Base-by-base conservation (phyloP, 208 protist genomes). In the Trypanosoma caninum region DNA sequence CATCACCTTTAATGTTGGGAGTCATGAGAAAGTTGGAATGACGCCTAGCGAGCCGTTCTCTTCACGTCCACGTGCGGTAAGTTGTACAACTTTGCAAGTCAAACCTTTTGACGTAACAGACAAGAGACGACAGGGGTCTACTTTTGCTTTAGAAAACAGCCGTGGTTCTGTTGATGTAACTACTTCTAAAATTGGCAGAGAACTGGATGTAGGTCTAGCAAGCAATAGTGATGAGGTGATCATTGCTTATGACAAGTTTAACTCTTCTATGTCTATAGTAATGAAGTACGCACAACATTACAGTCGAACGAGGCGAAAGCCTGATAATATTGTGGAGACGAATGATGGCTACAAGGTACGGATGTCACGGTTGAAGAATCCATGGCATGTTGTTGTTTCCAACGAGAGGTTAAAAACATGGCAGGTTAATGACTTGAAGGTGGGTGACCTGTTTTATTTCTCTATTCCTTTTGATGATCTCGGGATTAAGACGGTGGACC, bases 371-470 rank as follows among this genome's bases (percentile, higher is more conserved):
- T 20, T 74, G 22, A 65, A 62, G 27, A 74, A 74, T 50, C 69
- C 69, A 34, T 74, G 69, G 69, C 56, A 65, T 30, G 22, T 18
- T 18, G 60, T 74, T 51, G 52, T 74, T 14, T 31, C 69, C 33
- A 65, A 74, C 47, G 48, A 66, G 22, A 46, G 40, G 35, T 18
- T 63, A 20, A 74, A 74, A 22, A 70, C 61, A 16, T 74, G 69
- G 69, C 46, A 57, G 28, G 50, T 74, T 7, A 61, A 38, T 35
- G 62, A 74, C 44, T 51, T 74, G 3, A 66, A 62, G 37, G 62
- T 70, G 51, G 62, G 54, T 2, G 69, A 74, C 65, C 42, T 74
- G 8, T 74, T 74, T 52, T 74, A 74, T 42, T 74, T 74, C 33
- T 45, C 52, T 8, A 23, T 74, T 31, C 62, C 69, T 4, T 74